These are phyloP conservation scores for Chaetomium olivaceum DNA, from an alignment of 2,329 filamentous ascomycete genomes.

Conservation along the genomic window DNA sequence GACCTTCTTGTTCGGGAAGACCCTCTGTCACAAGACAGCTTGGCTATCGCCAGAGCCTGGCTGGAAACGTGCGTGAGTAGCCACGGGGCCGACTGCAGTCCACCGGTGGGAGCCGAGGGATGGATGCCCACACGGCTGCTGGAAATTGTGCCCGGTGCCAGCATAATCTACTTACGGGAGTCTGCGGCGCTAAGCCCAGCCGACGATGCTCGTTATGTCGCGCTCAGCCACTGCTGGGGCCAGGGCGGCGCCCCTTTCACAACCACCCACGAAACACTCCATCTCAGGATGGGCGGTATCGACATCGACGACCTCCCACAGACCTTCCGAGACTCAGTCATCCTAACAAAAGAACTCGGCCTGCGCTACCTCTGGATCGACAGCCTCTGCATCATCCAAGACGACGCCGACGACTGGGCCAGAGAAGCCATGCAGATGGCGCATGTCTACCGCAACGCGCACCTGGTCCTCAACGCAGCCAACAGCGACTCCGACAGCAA, in stretches of 20 bases:
- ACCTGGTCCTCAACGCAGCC: constrained; percentile 31
- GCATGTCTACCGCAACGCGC: constrained; percentile 32
- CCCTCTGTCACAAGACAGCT: constrained; percentile 19
- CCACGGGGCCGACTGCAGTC: constrained; percentile 13
- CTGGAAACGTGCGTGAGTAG: constrained; percentile 14
- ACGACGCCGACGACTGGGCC: constrained; percentile 29
- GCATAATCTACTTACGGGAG: constrained; percentile 17
- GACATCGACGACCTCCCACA: constrained; percentile 22
- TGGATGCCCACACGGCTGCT: constrained; percentile 22
- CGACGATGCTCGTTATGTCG: constrained; percentile 27
- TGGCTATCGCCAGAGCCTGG: constrained; percentile 17
- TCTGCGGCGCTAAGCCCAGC: not conserved
- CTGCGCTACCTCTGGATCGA: constrained; percentile 39
- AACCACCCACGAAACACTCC: constrained; percentile 19
- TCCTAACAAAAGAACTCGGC: constrained; percentile 30
- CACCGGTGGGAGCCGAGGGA: not conserved
- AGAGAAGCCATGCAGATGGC: constrained; percentile 33
- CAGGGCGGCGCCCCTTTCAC: constrained; percentile 22
- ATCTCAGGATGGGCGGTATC: constrained; percentile 16
- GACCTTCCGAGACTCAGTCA: constrained; percentile 35
- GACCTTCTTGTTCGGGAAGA: not conserved
- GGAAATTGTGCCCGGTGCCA: constrained; percentile 3
- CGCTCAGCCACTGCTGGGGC: constrained; percentile 37
- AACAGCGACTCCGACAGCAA: constrained; percentile 12
- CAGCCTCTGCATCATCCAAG: constrained; percentile 38